phyloP scores from a whole-genome alignment of 495 filamentous ascomycete species.

The Extremus antarcticus region DNA sequence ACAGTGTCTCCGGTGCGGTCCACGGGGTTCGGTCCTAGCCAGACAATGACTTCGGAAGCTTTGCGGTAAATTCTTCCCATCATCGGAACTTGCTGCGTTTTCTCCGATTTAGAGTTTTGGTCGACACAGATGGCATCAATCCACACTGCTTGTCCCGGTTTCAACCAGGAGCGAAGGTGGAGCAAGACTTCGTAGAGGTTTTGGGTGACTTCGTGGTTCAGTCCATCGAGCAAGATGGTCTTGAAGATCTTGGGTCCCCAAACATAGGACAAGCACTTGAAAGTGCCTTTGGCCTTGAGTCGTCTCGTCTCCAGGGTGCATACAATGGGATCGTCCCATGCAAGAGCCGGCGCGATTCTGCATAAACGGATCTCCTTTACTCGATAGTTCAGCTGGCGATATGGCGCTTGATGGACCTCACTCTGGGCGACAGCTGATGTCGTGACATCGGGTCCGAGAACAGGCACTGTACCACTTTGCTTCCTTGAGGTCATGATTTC shows the following conservation, averaged over 20 bases:
- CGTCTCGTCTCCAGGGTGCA: too few relatives aligned
- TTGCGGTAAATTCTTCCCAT: not conserved
- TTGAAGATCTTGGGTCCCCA: not conserved
- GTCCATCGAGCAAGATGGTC: not conserved
- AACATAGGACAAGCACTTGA: not conserved
- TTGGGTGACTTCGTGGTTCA: not conserved
- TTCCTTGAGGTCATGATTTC: too few relatives aligned
- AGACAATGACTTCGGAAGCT: not conserved
- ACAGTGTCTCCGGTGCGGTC: not conserved
- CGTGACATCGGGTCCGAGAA: too few relatives aligned
- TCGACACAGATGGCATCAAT: not conserved
- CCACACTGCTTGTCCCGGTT: not conserved
- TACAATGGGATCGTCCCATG: too few relatives aligned
- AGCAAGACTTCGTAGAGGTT: not conserved
- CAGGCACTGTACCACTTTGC: too few relatives aligned
- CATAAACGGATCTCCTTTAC: too few relatives aligned
- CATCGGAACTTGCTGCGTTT: not conserved
- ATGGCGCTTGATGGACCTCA: too few relatives aligned
- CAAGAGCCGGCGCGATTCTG: too few relatives aligned
- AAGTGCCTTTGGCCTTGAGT: too few relatives aligned
- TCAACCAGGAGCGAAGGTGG: too few relatives aligned
- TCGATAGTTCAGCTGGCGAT: too few relatives aligned
- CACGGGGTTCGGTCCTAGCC: not conserved
- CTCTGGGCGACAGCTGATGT: too few relatives aligned
- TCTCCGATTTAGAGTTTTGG: not conserved